Conservation (phyloP, 495 filamentous ascomycete genomes). For the Penicillium angulare region DNA sequence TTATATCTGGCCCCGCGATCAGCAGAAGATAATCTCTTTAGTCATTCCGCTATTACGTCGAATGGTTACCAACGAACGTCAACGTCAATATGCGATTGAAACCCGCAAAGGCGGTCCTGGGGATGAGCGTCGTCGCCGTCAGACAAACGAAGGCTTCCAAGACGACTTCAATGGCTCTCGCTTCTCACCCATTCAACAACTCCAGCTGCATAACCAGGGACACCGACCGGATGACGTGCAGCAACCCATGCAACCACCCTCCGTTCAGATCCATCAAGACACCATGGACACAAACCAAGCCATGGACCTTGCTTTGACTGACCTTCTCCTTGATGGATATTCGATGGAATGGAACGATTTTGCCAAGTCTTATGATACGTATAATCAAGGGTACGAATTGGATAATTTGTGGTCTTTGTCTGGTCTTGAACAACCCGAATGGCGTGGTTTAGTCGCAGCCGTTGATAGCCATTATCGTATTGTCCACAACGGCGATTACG, state of each 20-base stretch:
- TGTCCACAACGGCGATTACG: conserved; percentile 32
- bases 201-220: conserved; percentile 34
- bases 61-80: conserved; percentile 65
- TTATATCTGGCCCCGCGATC: conserved; percentile 56
- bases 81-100: conserved; percentile 60
- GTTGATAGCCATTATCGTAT: conserved; percentile 47
- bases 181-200: conserved; percentile 32
- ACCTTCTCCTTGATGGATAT: conserved; percentile 40
- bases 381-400: conserved; percentile 42
- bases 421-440: conserved; percentile 44
- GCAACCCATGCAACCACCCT: conserved; percentile 24
- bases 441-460: conserved; percentile 46
- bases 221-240: conserved; percentile 26
- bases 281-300: conserved; percentile 17
- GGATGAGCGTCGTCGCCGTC: conserved; percentile 44
- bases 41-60: conserved; percentile 58
- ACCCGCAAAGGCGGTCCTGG: conserved; percentile 50
- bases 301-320: conserved; percentile 31
- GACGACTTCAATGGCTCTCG: conserved; percentile 23
- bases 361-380: conserved; percentile 34
- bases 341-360: conserved; percentile 40
- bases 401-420: conserved; percentile 46
- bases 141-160: conserved; percentile 39
- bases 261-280: conserved; percentile 15
- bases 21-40: conserved; percentile 54